Conservation (phyloP, 2,329 filamentous ascomycete species). For the Juglanconis sp. region DNA sequence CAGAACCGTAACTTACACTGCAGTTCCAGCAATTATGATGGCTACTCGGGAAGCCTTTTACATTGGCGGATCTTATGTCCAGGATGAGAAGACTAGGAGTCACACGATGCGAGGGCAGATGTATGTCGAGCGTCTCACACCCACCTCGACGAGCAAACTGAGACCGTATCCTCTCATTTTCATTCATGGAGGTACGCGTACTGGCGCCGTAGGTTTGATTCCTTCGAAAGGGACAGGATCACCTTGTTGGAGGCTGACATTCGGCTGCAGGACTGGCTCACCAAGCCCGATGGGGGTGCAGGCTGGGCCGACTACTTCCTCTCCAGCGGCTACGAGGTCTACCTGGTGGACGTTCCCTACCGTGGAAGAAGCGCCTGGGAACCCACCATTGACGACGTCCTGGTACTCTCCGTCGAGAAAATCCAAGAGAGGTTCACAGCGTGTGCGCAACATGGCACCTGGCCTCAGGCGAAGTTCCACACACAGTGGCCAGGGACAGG, state of each 20-base stretch:
- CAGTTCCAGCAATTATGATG: not conserved
- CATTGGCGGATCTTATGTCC: not conserved
- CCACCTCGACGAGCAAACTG: not conserved
- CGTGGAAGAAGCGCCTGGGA: constrained; percentile 32
- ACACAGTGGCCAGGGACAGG: constrained; percentile 40
- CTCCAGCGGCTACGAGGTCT: constrained; percentile 38
- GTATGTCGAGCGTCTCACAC: constrained; percentile 12
- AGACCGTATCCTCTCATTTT: constrained; percentile 6
- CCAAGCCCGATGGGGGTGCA: constrained; percentile 43
- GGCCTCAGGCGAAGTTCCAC: constrained; percentile 28
- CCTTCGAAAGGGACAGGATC: not conserved
- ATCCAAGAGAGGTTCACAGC: constrained; percentile 2
- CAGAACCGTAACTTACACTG: too few species aligned
- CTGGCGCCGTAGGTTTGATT: not conserved
- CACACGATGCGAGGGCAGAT: constrained; percentile 10
- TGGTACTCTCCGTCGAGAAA: not conserved
- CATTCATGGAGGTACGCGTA: constrained; percentile 4
- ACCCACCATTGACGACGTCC: not conserved
- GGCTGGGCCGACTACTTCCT: constrained; percentile 47
- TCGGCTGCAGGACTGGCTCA: constrained; percentile 34
- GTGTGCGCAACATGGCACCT: constrained; percentile 15
- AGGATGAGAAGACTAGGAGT: not conserved
- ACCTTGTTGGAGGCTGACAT: not conserved
- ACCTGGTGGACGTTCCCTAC: constrained; percentile 40
- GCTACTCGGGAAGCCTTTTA: not conserved